Conservation (phyloP, 23 red algal species). For the Agarophyton chilense region DNA sequence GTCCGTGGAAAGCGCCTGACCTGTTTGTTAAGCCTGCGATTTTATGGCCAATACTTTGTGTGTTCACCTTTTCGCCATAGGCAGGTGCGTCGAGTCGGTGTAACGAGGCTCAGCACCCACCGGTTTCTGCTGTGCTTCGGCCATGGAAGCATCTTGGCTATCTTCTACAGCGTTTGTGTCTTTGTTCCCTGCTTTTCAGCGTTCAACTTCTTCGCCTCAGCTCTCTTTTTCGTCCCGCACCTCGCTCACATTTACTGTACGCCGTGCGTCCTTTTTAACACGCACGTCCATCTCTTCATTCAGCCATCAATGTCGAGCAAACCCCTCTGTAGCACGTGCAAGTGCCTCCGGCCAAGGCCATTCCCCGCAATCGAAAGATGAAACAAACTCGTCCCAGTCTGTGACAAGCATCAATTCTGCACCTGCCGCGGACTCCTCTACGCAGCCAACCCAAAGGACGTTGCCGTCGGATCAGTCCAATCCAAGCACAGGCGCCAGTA, state of each 20-base stretch:
- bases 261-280: background rate
- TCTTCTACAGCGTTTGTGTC: background rate
- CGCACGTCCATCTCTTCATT: background rate
- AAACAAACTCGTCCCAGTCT: background rate
- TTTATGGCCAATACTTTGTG: too few relatives aligned
- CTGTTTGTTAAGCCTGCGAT: too few relatives aligned
- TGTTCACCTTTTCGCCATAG: too few relatives aligned
- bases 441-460: background rate
- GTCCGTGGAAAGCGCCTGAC: too few relatives aligned
- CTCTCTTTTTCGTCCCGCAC: background rate
- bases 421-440: background rate
- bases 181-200: background rate
- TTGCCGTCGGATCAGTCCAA: background rate
- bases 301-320: background rate
- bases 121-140: background rate
- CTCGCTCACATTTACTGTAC: background rate
- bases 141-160: background rate
- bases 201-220: background rate
- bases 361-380: background rate
- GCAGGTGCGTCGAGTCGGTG: too few relatives aligned
- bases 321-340: background rate
- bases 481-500: background rate
- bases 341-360: background rate
- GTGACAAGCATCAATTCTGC: background rate
- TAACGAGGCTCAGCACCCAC: too few relatives aligned